These are phyloP conservation scores for Blastobotrys capitulatus DNA, from an alignment of 1,139 yeast species.

Conservation along the genomic window DNA sequence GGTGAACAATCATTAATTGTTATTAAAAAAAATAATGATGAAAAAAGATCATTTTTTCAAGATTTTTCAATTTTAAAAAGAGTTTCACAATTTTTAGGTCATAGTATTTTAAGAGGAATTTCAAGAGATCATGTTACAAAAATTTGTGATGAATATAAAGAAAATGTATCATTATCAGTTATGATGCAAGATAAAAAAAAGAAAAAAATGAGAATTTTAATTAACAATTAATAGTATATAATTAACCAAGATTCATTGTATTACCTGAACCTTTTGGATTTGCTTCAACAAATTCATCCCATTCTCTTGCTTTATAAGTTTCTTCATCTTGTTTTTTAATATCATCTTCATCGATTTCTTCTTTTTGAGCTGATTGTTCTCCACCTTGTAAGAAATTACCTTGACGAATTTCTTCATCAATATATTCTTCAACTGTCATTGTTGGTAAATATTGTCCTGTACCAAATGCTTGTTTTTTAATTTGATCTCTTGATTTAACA, in stretches of 20 bases:
- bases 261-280: conserved; percentile 78
- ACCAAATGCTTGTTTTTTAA: conserved; percentile 68
- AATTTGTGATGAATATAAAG: background rate
- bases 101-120: background rate
- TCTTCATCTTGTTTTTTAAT: conserved; percentile 50
- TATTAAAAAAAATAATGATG: background rate
- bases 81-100: background rate
- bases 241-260: conserved; percentile 71
- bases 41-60: background rate
- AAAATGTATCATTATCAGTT: background rate
- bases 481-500: conserved; percentile 50
- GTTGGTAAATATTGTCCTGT: conserved; percentile 93
- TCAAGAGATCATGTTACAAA: background rate
- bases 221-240: too few species aligned
- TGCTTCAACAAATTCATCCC: conserved; percentile 92
- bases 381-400: conserved; percentile 66
- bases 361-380: conserved; percentile 31
- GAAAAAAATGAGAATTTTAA: too few species aligned
- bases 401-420: conserved; percentile 76
- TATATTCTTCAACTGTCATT: conserved; percentile 88
- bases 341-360: conserved; percentile 45
- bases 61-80: background rate
- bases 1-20: background rate
- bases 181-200: background rate
- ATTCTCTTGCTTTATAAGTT: conserved; percentile 63